These are phyloP conservation scores for Talaromyces sp. DNA, from an alignment of 2,329 filamentous ascomycete genomes.

Conservation along the genomic window DNA sequence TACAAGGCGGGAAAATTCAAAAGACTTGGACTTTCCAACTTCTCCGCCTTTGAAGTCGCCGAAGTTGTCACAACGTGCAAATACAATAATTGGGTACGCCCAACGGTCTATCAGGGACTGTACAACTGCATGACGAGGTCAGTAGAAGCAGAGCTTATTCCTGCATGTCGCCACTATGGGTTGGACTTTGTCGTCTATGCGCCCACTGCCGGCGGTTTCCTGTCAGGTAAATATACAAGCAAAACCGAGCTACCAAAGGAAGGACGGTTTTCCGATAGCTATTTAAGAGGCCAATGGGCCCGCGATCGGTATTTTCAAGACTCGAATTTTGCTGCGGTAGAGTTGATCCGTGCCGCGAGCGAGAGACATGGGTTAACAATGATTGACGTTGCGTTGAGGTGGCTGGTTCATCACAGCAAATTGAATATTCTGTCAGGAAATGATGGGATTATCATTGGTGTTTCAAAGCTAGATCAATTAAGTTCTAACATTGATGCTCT, in stretches of 20 bases:
- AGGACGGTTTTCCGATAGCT: slow-evolving; percentile 34
- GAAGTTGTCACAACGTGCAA: slow-evolving; percentile 25
- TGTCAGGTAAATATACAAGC: neutral
- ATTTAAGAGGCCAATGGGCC: slow-evolving; percentile 31
- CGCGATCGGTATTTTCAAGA: slow-evolving; percentile 38
- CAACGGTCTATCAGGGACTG: slow-evolving; percentile 29
- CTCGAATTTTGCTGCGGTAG: slow-evolving; percentile 40
- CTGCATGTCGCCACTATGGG: neutral
- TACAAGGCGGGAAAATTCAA: slow-evolving; percentile 28
- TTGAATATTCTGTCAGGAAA: slow-evolving; percentile 18
- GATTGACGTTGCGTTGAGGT: slow-evolving; percentile 41
- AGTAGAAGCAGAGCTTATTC: neutral
- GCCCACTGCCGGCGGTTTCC: neutral
- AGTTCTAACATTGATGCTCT: slow-evolving; percentile 32
- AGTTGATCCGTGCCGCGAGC: slow-evolving; percentile 29
- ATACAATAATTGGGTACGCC: slow-evolving; percentile 22
- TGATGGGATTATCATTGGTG: slow-evolving; percentile 38
- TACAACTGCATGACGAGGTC: slow-evolving; percentile 15
- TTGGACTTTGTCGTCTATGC: neutral
- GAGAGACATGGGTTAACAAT: slow-evolving; percentile 38
- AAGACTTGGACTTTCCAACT: slow-evolving; percentile 31
- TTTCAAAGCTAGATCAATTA: slow-evolving; percentile 30
- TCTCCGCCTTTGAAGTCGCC: slow-evolving; percentile 20
- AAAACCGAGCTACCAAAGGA: slow-evolving; percentile 22
- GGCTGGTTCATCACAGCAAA: slow-evolving; percentile 40